Percentiles rank a stretch among this genome's conserved stretches.
phyloP scores from a whole-genome alignment of 176 grass and related monocot genomes.

The Poa pratensis region DNA sequence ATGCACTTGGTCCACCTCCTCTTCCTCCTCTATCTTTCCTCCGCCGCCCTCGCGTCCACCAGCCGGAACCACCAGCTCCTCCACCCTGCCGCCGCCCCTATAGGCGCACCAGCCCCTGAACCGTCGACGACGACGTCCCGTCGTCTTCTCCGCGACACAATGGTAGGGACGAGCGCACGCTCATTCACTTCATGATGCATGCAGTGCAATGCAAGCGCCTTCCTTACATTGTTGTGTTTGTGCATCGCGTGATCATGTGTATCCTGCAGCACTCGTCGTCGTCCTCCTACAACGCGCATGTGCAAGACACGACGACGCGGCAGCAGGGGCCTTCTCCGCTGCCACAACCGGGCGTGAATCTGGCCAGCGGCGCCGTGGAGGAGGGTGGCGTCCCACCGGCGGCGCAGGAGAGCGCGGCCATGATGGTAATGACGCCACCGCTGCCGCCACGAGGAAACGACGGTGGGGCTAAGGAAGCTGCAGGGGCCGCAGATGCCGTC shows the following conservation, averaged over 20 bases:
- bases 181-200: not conserved
- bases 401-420: not conserved
- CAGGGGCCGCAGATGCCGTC: not conserved
- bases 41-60: slow-evolving; percentile 32
- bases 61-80: slow-evolving; percentile 40
- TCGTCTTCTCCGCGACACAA: slow-evolving; percentile 12
- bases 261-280: slow-evolving; percentile 24
- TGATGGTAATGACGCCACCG: not conserved
- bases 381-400: not conserved
- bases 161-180: not conserved
- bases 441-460: not conserved
- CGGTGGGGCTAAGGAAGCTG: not conserved
- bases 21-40: slow-evolving; percentile 38
- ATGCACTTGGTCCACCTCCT: slow-evolving; percentile 47
- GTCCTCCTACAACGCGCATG: not conserved
- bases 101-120: not conserved
- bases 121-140: not conserved
- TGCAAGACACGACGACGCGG: not conserved
- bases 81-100: not conserved
- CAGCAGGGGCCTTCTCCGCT: slow-evolving; percentile 17
- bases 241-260: not conserved
- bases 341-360: not conserved
- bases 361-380: not conserved
- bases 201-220: not conserved
- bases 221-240: not conserved